Base-by-base conservation (phyloP, 1,284 basidiomycete species). In the Ustilago hordei region DNA sequence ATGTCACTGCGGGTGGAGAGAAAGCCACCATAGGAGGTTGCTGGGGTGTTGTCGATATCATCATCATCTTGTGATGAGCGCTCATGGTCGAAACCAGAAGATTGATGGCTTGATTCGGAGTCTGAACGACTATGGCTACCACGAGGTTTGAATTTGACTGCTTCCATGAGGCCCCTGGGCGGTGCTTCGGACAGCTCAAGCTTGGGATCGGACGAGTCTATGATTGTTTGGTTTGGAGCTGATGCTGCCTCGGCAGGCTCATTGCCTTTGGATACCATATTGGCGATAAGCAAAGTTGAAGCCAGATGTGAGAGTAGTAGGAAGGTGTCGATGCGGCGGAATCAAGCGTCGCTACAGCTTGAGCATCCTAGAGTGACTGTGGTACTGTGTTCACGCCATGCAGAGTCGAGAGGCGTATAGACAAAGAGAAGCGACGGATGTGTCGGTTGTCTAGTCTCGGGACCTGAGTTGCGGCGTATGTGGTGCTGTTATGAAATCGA, bases 31-130 rank as follows among this genome's bases (percentile, higher is more conserved):
- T 64, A 72, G 34, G 69, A 72, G 57, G 74, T 76, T 23, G 74
- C 74, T 11, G 74, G 74, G 11, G 74, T 76, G 31, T 76, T 71
- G 62, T 76, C 74, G 56, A 76, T 71, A 41, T 71, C 66, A 32
- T 69, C 62, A 23, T 74, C 73, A 52, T 75, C 73, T 45, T 75
- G 72, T 4, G 72, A 75, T 7, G 72, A 60, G 11, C 63, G 60
- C 32, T 70, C 73, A 7, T 68, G 41, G 55, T 75, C 73, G 38
- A 75, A 75, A 35, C 38, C 59, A 31, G 67, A 75, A 12, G 73
- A 75, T n/a, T 55, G 63, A 17, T 67, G 43, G 47, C 73, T 75
- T 35, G 55, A 38, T 34, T 63, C 64, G 23, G 73, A 75, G 50
- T 52, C 55, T 31, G 72, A 75, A 13, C 53, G 65, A 31, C 43